These are phyloP conservation scores for Yamadazyma insecticola DNA, from an alignment of 805 yeast genomes.

Conservation along the genomic window DNA sequence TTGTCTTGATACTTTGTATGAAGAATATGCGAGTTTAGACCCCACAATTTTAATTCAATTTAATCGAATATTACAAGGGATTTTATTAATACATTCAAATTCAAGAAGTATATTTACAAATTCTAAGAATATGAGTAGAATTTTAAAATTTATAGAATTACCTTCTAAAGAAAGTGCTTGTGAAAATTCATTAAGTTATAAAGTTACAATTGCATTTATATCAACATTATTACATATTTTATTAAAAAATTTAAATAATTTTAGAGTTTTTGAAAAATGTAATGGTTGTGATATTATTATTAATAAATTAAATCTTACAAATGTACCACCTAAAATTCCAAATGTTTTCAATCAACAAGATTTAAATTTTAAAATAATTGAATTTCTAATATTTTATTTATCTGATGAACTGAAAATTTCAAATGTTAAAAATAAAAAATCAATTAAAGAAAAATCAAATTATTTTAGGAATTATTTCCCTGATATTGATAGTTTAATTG, in stretches of 20 bases:
- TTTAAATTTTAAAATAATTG: constrained; percentile 60
- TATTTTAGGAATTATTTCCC: constrained; percentile 35
- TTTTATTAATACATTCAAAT: constrained; percentile 53
- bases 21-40: constrained; percentile 3
- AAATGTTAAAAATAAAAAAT: constrained; percentile 3
- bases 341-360: constrained; percentile 36
- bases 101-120: constrained; percentile 48
- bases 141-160: constrained; percentile 22
- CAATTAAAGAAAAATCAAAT: constrained; percentile 27
- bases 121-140: constrained; percentile 32
- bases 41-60: constrained; percentile 11
- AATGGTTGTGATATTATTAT: constrained; percentile 55
- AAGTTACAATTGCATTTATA: constrained; percentile 32
- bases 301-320: constrained; percentile 24
- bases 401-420: constrained; percentile 45
- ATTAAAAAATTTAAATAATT: constrained; percentile 51
- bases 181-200: constrained; percentile 1
- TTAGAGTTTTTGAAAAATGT: constrained; percentile 54
- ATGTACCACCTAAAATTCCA: constrained; percentile 7
- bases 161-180: constrained; percentile 6
- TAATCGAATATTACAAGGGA: constrained; percentile 51
- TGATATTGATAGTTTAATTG: constrained; percentile 35
- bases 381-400: constrained; percentile 64
- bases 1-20: constrained; percentile 8
- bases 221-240: constrained; percentile 55